Percentiles rank a stretch among this genome's conserved stretches.
Evolutionary conservation across 345 rosid species (phyloP).

Genomic region (Salix exigua): DNA sequence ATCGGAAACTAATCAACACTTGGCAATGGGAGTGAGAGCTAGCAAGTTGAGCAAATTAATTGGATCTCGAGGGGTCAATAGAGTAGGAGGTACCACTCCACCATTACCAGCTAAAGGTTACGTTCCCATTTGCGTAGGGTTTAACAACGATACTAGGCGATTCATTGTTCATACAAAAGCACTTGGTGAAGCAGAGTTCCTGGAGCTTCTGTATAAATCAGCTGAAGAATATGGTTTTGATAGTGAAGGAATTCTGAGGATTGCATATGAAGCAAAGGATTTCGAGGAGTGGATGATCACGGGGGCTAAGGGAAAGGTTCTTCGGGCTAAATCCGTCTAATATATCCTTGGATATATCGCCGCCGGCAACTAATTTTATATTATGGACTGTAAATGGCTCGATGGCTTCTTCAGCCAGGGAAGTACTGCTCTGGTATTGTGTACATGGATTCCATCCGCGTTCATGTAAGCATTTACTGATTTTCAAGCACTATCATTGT

Average conservation of each 20-base stretch:
- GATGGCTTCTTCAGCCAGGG: background rate
- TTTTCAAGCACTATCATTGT: too few relatives aligned
- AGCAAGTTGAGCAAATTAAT: conserved; percentile 15
- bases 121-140: conserved; percentile 32
- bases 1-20: too few relatives aligned
- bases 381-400: too few relatives aligned
- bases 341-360: background rate
- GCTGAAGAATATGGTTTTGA: conserved; percentile 41
- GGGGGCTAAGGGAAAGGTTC: conserved; percentile 9
- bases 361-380: too few relatives aligned
- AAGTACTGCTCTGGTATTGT: background rate
- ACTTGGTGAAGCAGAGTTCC: conserved; percentile 30
- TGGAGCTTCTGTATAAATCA: conserved; percentile 30
- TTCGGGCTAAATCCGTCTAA: conserved; percentile 6
- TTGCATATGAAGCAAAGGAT: conserved; percentile 30
- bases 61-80: conserved; percentile 2
- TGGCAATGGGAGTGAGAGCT: conserved; percentile 14
- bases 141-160: conserved; percentile 5
- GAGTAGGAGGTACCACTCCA: background rate
- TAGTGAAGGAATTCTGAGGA: conserved; percentile 32
- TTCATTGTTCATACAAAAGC: conserved; percentile 30
- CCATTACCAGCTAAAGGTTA: conserved; percentile 27
- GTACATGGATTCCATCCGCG: background rate
- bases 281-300: conserved; percentile 36
- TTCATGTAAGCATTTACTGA: too few relatives aligned